Evolutionary conservation across 306 rosid species (phyloP), one percentile per base, ranked within the genome.

Genomic region (Rosa persica): DNA sequence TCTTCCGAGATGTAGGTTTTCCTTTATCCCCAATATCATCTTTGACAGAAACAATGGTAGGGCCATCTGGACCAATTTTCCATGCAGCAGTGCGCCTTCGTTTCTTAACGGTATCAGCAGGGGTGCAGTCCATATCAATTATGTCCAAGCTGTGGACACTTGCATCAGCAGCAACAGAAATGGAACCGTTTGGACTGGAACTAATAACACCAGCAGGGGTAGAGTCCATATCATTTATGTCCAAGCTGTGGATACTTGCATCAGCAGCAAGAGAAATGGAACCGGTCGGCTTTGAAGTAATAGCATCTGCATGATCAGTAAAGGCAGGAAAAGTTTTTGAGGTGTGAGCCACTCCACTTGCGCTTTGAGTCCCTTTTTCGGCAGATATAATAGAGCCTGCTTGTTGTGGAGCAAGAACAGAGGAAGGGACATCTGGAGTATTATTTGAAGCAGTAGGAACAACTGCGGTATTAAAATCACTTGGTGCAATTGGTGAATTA

Each of bases 41-140:
- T 70, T 75, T 36, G 27, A 70, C 47, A 47, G 82, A 70, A 47
- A 57, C 85, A 58, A 70, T 69, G 12, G 81, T 68, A 55, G 83
- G 83, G 76, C 76, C 76, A 23, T 73, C 74, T 22, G 86, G 78
- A 77, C 82, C 64, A 49, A 72, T 49, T 79, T 80, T 76, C 86
- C 82, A 61, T 51, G 86, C 77, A 66, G 88, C 86, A 54, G 79
- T 54, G 5, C 87, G 87, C 69, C 90, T 82, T 20, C 90, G 81
- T 72, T 89, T 89, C 90, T 89, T 89, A 46, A 89, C 90, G 2
- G 90, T 79, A 79, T 86, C 92, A 43, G 92, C 90, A 15, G 92
- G 92, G 49, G 86, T 86, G 22, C 86, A 76, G 47, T 74, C 57
- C 85, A 86, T 72, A 79, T 89, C 83, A 51, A 78, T 30, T 61